Base-by-base conservation (phyloP, 1,284 basidiomycete species). In the Termitomyces sp. region DNA sequence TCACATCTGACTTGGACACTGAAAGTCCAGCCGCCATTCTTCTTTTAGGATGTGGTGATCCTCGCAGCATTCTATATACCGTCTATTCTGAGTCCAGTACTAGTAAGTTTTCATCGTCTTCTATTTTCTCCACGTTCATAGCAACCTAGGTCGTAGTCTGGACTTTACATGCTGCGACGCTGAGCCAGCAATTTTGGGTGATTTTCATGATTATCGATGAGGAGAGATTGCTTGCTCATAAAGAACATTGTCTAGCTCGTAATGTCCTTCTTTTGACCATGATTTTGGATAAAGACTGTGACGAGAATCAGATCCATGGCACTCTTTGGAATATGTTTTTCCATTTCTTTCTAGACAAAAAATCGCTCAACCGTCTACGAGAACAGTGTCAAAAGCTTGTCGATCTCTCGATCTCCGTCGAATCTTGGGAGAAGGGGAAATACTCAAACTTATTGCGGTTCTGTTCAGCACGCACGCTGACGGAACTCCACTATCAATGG, bases 141-240 rank as follows among this genome's bases (percentile, higher is more conserved):
- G 18, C 24, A 8, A 35, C 19, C 21, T 24, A 49, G 60, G 6
- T 72, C 78, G 16, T 64, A 55, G 10, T 57, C 45, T 83, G 11
- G 82, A 84, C 56, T 71, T 84, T 52, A 84, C 83, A 1, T 85
- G 82, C 52, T 80, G 77, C 52, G 83, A 84, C 62, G 58, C 70
- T 13, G 82, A 86, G 37, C 74, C 80, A 2, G 83, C 74, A 0
- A 66, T 84, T 1, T 62, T 85, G 14, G 81, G 83, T 81, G 54
- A 38, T 62, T 52, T 21, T 24, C 38, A 30, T 10, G n/a, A 11
- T 18, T 40, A 45, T 19, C 5, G 3, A 49, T 72, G 24, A 30
- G 10, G 34, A n/a, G 3, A 28, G 18, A 16, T 3, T 18, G 3
- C 26, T 18, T 44, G 16, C n/a, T 34, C 8, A 28, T 41, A 2